phyloP scores from a whole-genome alignment of 1,284 basidiomycete genomes.

The Caloboletus inedulis region DNA sequence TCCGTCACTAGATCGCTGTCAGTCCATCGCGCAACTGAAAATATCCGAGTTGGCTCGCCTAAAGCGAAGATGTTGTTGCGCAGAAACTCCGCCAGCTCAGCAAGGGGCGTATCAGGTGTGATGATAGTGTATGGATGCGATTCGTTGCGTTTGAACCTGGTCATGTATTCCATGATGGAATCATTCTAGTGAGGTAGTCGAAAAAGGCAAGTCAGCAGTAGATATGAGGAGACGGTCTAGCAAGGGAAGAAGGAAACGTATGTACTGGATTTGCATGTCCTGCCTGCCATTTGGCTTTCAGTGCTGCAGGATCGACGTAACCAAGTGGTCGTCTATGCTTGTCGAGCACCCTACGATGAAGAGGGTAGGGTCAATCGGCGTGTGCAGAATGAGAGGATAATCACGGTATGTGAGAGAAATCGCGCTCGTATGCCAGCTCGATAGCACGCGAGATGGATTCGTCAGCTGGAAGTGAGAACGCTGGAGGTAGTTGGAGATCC shows the following conservation, averaged over 20 bases:
- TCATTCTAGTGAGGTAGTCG: conserved; percentile 45
- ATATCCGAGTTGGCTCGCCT: conserved; percentile 44
- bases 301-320: conserved; percentile 71
- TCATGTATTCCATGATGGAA: conserved; percentile 66
- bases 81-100: conserved; percentile 76
- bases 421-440: conserved; percentile 84
- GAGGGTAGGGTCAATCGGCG: conserved; percentile 6
- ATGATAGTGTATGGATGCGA: conserved; percentile 74
- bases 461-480: conserved; percentile 74
- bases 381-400: conserved; percentile 17
- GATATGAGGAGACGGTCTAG: background rate
- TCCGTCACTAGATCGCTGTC: conserved; percentile 65
- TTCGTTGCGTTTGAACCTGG: conserved; percentile 69
- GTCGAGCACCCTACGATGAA: conserved; percentile 63
- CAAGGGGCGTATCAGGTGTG: conserved; percentile 73
- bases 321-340: conserved; percentile 71
- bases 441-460: conserved; percentile 74
- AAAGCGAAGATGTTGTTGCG: conserved; percentile 71
- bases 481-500: conserved; percentile 87
- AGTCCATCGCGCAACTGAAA: background rate
- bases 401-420: conserved; percentile 89
- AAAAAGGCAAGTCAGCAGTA: background rate
- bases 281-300: conserved; percentile 78
- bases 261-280: conserved; percentile 68
- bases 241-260: conserved; percentile 1